phyloP scores from a whole-genome alignment of 352 stramenopile genomes.

The Phytophthora lateralis region DNA sequence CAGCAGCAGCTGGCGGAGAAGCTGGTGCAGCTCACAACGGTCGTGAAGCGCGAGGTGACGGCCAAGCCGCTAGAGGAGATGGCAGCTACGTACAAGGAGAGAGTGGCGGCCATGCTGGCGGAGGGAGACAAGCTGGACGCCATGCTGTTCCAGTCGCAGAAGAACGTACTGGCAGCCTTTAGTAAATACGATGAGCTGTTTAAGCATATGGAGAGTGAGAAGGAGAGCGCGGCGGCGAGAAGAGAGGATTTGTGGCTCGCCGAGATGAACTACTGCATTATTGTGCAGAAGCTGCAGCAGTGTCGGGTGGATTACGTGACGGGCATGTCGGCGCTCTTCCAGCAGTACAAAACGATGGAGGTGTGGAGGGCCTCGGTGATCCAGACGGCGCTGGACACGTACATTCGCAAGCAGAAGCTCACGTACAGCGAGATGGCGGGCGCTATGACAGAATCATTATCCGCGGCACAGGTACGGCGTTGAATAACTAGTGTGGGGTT shows the following conservation, averaged over 20 bases:
- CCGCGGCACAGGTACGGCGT: slow-evolving; percentile 54
- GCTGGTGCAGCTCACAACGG: slow-evolving; percentile 71
- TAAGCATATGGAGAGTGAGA: slow-evolving; percentile 51
- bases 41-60: slow-evolving; percentile 75
- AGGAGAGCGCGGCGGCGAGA: neutral
- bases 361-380: slow-evolving; percentile 71
- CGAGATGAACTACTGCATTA: slow-evolving; percentile 75
- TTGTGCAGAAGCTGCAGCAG: slow-evolving; percentile 69
- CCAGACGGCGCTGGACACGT: slow-evolving; percentile 77
- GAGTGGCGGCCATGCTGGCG: slow-evolving; percentile 49
- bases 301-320: slow-evolving; percentile 81
- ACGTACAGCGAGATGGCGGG: slow-evolving; percentile 73
- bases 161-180: slow-evolving; percentile 63
- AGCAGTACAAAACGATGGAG: slow-evolving; percentile 86
- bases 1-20: slow-evolving; percentile 85
- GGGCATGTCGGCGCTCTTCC: slow-evolving; percentile 79
- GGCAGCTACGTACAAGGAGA: slow-evolving; percentile 64
- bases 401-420: slow-evolving; percentile 83
- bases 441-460: slow-evolving; percentile 69
- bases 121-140: slow-evolving; percentile 64
- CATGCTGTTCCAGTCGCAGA: slow-evolving; percentile 61
- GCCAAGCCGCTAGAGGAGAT: slow-evolving; percentile 77
- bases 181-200: slow-evolving; percentile 62
- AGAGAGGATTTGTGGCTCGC: slow-evolving; percentile 71
- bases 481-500: neutral